Base-by-base conservation (phyloP, 352 stramenopile genomes). In the Globisporangium cystogenes region DNA sequence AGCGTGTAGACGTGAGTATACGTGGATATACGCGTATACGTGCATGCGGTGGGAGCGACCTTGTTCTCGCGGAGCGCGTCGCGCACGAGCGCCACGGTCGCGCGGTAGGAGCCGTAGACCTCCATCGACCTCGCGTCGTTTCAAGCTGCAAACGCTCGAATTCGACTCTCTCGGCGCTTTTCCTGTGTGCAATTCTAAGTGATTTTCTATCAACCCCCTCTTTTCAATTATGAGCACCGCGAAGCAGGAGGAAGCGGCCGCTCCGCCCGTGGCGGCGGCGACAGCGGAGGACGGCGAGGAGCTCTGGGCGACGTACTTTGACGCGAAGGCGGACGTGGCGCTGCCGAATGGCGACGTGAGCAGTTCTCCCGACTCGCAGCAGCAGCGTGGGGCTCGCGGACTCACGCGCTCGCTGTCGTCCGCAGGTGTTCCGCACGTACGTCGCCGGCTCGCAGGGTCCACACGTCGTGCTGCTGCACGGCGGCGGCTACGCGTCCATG, bases 401-500 rank as follows among this genome's bases (percentile, higher is more conserved):
- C 39, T 44, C 39, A 44, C 39, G 7, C 6, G 3, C 14, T 29
- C 8, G 4, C 5, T 57, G 26, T 10, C 11, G 1, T 35, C 29
- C 14, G 15, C 55, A 96, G 86, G 71, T 76, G 33, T 96, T 95
- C 59, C 70, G 82, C 27, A 79, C 85, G 48, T 96, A 95, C 61
- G 65, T 65, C 36, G 77, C 82, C 35, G 86, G 86, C 24, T 74
- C 61, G 15, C 43, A 73, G 36, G 84, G 84, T 10, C 81, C 84
- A 18, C 72, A 90, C 47, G 60, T 95, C 26, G 76, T 96, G 45
- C 64, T 93, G 52, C 67, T 96, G 42, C 86, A 96, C 55, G 86
- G 86, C 39, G 84, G 78, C 20, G 86, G 86, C 52, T 91, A 92
- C 66, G 89, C 81, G 23, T 89, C 78, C 48, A 87, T 96, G 71